Evolutionary conservation across 768 basidiomycete genomes (phyloP), one percentile per base, ranked within the genome.

Genomic region (Amanita phalloides): DNA sequence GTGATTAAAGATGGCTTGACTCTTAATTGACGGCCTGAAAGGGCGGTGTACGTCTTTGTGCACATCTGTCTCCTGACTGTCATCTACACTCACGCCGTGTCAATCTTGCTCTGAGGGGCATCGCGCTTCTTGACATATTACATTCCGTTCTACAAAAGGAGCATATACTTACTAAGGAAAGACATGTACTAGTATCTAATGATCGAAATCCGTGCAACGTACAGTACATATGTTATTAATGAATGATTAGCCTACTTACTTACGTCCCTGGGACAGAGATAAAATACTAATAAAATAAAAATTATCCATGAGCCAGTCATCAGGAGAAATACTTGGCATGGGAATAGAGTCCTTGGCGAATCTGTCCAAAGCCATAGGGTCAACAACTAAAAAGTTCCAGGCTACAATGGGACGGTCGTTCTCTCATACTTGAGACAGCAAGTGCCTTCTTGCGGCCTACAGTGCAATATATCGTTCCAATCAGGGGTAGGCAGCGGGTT

Each of bases 391-490:
- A 30, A 45, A 36, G 48, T 35, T 32, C 28, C 39, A 35, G 13
- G 37, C 61, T 66, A 75, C n/a, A 76, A 60, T 30, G 60, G 61
- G 45, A 65, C 47, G 21, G 64, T 55, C 20, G 67, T 68, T 53
- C 71, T 63, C 61, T 70, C 65, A 56, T 80, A 82, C 43, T 71
- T 70, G 52, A 86, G 60, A 58, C 69, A 76, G 61, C 78, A 82
- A 26, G 74, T 68, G 36, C 74, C 77, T 48, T 69, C 63, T 48
- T 74, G 70, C 4, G 85, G 85, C 41, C 80, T 76, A 64, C 85
- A 86, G 52, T 79, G 67, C 39, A 86, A 71, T 53, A 77, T 77
- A 61, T 88, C 85, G 64, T 89, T 88, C 86, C 86, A 88, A 60
- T 89, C 82, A 8, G 86, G 86, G 35, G 63, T 71, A 32, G 84